Percentiles rank a stretch among this genome's conserved stretches.
Evolutionary conservation across 441 rosid species (phyloP).

Genomic region (Syzygium syzygioides): DNA sequence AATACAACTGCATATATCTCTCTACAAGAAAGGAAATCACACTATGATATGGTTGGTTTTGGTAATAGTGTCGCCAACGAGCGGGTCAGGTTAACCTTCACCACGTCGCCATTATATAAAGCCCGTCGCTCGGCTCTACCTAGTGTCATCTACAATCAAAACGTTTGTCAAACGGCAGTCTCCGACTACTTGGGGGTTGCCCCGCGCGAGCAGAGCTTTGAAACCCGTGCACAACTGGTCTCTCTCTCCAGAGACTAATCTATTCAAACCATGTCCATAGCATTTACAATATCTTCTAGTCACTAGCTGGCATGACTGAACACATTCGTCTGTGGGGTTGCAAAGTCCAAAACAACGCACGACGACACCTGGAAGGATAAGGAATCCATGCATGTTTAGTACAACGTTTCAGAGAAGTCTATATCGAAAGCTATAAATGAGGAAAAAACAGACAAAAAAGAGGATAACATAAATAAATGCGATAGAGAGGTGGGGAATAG

Average conservation of each 20-base stretch:
- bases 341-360: neutral
- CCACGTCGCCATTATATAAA: neutral
- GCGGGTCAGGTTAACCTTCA: neutral
- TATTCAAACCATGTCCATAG: neutral
- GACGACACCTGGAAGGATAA: neutral
- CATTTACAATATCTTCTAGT: neutral
- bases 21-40: neutral
- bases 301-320: neutral
- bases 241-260: neutral
- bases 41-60: neutral
- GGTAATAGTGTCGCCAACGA: neutral
- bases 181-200: no score
- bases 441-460: neutral
- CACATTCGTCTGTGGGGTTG: neutral
- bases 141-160: neutral
- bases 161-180: neutral
- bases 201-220: no score
- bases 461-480: neutral
- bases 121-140: neutral
- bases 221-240: neutral
- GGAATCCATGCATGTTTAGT: neutral
- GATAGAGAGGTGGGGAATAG: neutral
- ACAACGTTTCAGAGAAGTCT: neutral
- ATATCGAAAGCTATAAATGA: neutral
- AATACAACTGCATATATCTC: neutral